These are phyloP conservation scores for Metrosideros polymorpha DNA, from an alignment of 441 rosid species.

Conservation along the genomic window DNA sequence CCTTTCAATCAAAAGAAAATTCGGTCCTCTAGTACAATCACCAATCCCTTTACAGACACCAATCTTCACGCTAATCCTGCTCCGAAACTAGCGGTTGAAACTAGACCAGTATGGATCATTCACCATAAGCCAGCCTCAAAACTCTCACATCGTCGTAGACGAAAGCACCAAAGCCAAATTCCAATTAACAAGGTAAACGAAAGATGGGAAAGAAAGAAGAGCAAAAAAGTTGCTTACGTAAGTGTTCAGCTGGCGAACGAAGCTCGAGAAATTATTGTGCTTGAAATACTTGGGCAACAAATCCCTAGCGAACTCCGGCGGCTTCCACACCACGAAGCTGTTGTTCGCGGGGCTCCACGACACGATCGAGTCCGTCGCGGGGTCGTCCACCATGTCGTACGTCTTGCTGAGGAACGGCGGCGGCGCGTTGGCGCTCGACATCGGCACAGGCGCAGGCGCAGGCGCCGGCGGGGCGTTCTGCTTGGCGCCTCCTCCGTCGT, in stretches of 20 bases:
- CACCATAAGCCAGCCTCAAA: background rate
- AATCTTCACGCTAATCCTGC: background rate
- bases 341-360: conserved; percentile 80
- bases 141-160: background rate
- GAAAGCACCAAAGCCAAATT: background rate
- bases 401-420: conserved; percentile 97
- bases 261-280: conserved; percentile 95
- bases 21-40: background rate
- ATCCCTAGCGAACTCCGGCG: conserved; percentile 80
- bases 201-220: background rate
- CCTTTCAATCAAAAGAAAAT: background rate
- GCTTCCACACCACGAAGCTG: conserved; percentile 96
- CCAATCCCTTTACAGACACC: background rate
- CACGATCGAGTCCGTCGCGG: conserved; percentile 56
- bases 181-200: background rate
- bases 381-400: conserved; percentile 93
- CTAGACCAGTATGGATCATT: background rate
- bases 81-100: background rate
- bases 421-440: conserved; percentile 53
- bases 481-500: background rate
- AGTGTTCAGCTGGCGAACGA: conserved; percentile 89
- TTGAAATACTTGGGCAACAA: conserved; percentile 86
- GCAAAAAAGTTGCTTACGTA: conserved; percentile 35
- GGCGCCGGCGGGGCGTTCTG: background rate
- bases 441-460: conserved; percentile 38